Percentiles rank a stretch among this genome's conserved stretches.
Evolutionary conservation across 495 filamentous ascomycete genomes (phyloP).

Genomic region (Acidomyces sp.): DNA sequence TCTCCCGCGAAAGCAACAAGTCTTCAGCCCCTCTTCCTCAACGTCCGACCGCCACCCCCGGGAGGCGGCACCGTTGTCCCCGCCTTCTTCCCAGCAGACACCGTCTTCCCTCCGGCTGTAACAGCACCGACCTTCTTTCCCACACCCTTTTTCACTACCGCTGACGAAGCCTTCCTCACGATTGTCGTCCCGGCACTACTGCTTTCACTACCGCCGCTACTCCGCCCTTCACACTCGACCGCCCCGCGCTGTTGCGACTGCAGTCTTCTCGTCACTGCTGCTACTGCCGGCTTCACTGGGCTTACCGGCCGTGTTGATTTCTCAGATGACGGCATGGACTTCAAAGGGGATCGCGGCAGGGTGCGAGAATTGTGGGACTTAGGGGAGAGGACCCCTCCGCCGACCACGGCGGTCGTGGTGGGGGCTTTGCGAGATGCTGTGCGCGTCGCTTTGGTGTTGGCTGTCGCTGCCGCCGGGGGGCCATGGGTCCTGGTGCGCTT

Average conservation of each 20-base stretch:
- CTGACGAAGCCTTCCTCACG: constrained; percentile 7
- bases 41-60: constrained; percentile 12
- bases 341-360: constrained; percentile 46
- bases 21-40: constrained; percentile 15
- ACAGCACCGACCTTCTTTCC: constrained; percentile 5
- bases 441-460: constrained; percentile 30
- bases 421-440: constrained; percentile 38
- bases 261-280: constrained; percentile 8
- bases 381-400: constrained; percentile 72
- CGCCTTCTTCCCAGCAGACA: constrained; percentile 11
- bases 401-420: constrained; percentile 42
- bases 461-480: too few relatives aligned
- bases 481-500: constrained; percentile 41
- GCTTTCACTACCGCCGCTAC: constrained; percentile 19
- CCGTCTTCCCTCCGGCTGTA: neutral
- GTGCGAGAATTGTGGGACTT: constrained; percentile 68
- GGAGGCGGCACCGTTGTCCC: constrained; percentile 8
- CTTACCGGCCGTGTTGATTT: constrained; percentile 24
- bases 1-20: too few relatives aligned
- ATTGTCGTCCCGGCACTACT: constrained; percentile 24
- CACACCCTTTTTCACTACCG: constrained; percentile 4
- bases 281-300: constrained; percentile 8
- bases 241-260: constrained; percentile 3
- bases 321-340: constrained; percentile 32
- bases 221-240: constrained; percentile 5